Percentiles rank a stretch among this genome's conserved stretches.
These are phyloP conservation scores for Heteromeles arbutifolia DNA, from an alignment of 306 rosid species.

Conservation along the genomic window DNA sequence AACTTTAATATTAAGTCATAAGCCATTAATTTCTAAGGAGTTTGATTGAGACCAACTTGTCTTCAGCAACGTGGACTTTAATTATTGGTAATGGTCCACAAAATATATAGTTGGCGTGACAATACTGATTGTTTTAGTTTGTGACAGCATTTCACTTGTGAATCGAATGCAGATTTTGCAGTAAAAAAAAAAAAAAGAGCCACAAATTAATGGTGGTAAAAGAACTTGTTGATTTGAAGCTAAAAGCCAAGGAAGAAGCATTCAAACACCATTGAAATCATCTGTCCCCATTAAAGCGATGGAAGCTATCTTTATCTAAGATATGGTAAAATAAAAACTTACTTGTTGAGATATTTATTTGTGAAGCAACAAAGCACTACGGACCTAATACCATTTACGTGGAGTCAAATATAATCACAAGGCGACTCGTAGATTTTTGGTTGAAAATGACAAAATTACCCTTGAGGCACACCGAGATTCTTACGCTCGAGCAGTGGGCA, in stretches of 20 bases:
- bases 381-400: no score
- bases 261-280: background rate
- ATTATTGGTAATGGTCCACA: background rate
- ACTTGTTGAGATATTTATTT: background rate
- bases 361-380: background rate
- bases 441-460: no score
- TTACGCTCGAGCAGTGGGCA: no score
- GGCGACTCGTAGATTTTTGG: no score
- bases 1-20: background rate
- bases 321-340: background rate
- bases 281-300: background rate
- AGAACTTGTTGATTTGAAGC: background rate
- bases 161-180: background rate
- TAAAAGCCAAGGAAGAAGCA: background rate
- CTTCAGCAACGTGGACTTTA: background rate
- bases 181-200: background rate
- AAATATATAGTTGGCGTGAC: background rate
- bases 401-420: no score
- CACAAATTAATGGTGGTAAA: background rate
- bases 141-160: background rate
- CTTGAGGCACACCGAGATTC: no score
- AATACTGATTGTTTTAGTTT: background rate
- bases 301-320: background rate
- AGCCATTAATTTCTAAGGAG: background rate
- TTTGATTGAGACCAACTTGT: constrained; percentile 1